These are phyloP conservation scores for Tritrichomonas foetus DNA, from an alignment of 208 protist genomes.

Conservation along the genomic window DNA sequence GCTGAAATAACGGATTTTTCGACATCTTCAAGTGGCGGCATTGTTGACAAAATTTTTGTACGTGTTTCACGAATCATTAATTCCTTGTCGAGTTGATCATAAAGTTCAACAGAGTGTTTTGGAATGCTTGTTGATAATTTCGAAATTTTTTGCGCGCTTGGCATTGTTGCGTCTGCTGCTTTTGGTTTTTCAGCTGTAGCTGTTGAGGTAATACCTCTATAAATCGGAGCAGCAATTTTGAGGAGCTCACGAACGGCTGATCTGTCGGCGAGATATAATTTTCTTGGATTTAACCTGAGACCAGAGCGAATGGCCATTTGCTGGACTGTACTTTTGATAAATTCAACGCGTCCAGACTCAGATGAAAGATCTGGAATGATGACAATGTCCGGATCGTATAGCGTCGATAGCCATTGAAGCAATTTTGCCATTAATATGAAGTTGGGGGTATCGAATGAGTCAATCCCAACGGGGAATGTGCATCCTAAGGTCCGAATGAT, in stretches of 20 bases:
- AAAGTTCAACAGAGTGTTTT: not conserved
- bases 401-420: not conserved
- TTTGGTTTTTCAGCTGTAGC: not conserved
- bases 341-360: slow-evolving; percentile 4
- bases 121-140: not conserved
- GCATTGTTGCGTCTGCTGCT: not conserved
- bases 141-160: not conserved
- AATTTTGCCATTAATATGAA: slow-evolving; percentile 7
- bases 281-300: not conserved
- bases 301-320: slow-evolving; percentile 32
- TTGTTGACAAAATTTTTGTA: slow-evolving; percentile 24
- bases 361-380: not conserved
- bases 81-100: slow-evolving; percentile 5
- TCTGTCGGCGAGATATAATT: not conserved
- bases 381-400: slow-evolving; percentile 15
- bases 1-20: not conserved
- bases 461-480: not conserved
- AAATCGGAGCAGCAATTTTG: slow-evolving; percentile 6
- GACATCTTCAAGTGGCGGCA: slow-evolving; percentile 8
- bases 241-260: slow-evolving; percentile 13
- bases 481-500: not conserved
- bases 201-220: not conserved
- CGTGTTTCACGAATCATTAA: not conserved
- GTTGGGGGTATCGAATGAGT: slow-evolving; percentile 27
- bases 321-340: not conserved